Evolutionary conservation across 83 land plant genomes (phyloP).

Genomic region (Thuja plicata): DNA sequence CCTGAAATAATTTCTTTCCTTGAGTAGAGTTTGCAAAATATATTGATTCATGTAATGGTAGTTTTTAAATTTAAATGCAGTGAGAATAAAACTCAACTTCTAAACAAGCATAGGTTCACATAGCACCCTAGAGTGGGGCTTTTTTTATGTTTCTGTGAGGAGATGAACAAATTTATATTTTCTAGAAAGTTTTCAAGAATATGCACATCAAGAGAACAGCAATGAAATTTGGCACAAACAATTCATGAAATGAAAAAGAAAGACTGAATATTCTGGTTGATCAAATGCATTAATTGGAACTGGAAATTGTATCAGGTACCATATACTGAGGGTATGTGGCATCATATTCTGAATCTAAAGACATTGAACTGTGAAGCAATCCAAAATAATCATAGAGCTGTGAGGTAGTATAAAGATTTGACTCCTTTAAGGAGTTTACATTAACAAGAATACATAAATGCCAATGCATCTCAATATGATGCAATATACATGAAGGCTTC

Average conservation of each 20-base stretch:
- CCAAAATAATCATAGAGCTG: neutral
- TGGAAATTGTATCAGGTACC: neutral
- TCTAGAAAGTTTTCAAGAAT: neutral
- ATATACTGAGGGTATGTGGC: neutral
- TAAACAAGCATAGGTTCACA: neutral
- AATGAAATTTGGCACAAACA: neutral
- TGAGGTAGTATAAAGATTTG: neutral
- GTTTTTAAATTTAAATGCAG: neutral
- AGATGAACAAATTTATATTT: neutral
- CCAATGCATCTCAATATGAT: no score
- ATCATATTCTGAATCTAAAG: conserved; percentile 3
- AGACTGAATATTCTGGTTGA: neutral
- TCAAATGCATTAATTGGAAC: neutral
- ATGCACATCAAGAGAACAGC: neutral
- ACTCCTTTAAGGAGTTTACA: no score
- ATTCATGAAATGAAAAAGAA: neutral
- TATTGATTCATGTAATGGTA: neutral
- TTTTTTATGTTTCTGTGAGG: neutral
- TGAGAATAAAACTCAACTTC: neutral
- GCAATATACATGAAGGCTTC: no score
- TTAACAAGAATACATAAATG: no score
- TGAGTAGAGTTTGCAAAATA: neutral
- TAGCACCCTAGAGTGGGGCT: neutral
- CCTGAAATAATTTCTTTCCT: neutral
- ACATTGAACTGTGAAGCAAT: neutral